phyloP scores from a whole-genome alignment of 441 rosid genomes.

The Erodium moschatum region DNA sequence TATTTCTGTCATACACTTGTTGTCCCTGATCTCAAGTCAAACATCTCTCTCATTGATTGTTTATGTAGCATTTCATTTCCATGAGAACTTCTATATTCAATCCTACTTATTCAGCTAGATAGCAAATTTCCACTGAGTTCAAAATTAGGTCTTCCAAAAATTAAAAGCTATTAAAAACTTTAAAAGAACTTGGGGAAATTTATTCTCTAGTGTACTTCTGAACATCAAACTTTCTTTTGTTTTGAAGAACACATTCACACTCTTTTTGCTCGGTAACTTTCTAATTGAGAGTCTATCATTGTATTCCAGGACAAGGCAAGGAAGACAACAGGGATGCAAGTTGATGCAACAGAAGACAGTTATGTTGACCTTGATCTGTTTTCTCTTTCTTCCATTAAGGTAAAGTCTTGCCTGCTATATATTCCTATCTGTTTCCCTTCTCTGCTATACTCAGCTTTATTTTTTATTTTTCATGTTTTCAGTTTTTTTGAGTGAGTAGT shows the following conservation, averaged over 20 bases:
- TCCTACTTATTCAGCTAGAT: background rate
- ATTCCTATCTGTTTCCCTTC: background rate
- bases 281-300: conserved; percentile 9
- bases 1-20: no score
- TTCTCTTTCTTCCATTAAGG: conserved; percentile 90
- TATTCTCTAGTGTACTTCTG: background rate
- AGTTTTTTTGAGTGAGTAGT: no score
- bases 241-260: background rate
- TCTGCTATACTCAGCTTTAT: background rate
- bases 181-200: background rate
- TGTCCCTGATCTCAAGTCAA: no score
- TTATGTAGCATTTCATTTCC: background rate
- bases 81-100: background rate
- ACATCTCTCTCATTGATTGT: background rate
- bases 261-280: background rate
- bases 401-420: conserved; percentile 12
- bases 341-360: conserved; percentile 78
- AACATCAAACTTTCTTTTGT: no score
- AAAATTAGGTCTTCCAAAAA: background rate
- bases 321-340: conserved; percentile 68
- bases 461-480: no score
- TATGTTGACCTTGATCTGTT: conserved; percentile 64
- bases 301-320: conserved; percentile 61
- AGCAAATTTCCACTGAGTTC: background rate
- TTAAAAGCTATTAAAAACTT: background rate